These are phyloP conservation scores for Venturia carpophila DNA, from an alignment of 2,329 filamentous ascomycete species.

Conservation along the genomic window DNA sequence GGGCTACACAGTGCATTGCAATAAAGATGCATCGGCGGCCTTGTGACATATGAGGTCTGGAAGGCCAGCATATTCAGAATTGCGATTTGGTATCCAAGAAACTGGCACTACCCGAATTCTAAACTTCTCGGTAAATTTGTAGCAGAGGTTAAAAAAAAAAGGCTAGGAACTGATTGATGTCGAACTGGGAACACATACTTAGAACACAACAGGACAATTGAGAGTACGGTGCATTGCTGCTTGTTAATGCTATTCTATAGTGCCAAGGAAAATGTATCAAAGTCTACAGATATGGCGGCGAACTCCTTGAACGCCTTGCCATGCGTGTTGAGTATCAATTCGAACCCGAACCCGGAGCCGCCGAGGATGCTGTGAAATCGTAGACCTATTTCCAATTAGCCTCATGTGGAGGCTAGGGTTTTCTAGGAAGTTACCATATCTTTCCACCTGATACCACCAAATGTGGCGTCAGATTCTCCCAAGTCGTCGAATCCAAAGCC, in stretches of 20 bases:
- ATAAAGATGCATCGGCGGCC: too few species aligned
- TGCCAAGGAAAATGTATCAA: neutral
- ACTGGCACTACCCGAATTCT: too few species aligned
- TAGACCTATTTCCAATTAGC: neutral
- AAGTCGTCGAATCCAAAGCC: conserved; percentile 63
- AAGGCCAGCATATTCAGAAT: too few species aligned
- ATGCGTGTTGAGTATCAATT: conserved; percentile 1
- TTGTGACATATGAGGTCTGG: too few species aligned
- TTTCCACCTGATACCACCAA: conserved; percentile 73
- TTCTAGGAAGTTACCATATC: conserved; percentile 57
- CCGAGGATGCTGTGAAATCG: neutral
- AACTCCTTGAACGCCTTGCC: neutral
- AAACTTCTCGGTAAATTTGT: too few species aligned
- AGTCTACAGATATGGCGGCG: neutral
- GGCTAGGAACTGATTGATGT: neutral
- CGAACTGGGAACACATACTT: neutral
- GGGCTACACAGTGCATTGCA: too few species aligned
- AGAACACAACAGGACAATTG: neutral
- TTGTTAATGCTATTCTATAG: neutral
- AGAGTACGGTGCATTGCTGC: neutral
- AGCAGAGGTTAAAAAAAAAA: neutral
- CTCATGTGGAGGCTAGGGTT: too few species aligned
- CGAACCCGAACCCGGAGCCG: neutral
- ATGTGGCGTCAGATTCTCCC: conserved; percentile 61
- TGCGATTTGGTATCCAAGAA: too few species aligned